Percentiles rank a stretch among this genome's conserved stretches.
Evolutionary conservation across 192 early-diverging fungal species (phyloP).

Genomic region (Phycomyces blakesleeanus): DNA sequence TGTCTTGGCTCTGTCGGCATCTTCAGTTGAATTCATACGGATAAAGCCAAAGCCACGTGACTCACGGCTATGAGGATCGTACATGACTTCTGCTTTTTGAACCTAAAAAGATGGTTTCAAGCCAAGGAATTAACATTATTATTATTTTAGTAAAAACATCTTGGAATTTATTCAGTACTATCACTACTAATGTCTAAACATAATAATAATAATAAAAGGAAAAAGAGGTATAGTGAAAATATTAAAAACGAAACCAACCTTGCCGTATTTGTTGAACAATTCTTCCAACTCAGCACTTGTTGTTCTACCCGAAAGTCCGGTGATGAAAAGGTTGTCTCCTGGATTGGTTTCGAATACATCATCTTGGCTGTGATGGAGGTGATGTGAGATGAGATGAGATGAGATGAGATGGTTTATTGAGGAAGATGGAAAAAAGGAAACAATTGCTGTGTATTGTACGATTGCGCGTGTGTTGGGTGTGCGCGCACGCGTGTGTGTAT

Average conservation of each 20-base stretch:
- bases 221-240: background rate
- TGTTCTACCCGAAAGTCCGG: constrained; percentile 59
- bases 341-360: constrained; percentile 45
- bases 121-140: no score
- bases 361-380: constrained; percentile 10
- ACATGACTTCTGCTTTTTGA: constrained; percentile 67
- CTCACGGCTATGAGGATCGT: constrained; percentile 74
- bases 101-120: constrained; percentile 37
- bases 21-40: constrained; percentile 57
- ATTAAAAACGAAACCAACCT: constrained; percentile 38
- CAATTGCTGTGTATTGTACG: no score
- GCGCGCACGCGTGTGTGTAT: no score
- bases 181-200: no score
- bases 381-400: no score
- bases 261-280: constrained; percentile 67
- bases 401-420: no score
- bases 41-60: constrained; percentile 92
- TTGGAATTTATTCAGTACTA: no score
- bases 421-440: no score
- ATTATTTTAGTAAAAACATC: background rate
- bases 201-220: no score
- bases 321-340: constrained; percentile 74
- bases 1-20: constrained; percentile 69
- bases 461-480: no score
- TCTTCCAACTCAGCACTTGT: constrained; percentile 63